Evolutionary conservation across 2,329 filamentous ascomycete species (phyloP).

Genomic region (Phialocephala sp.): DNA sequence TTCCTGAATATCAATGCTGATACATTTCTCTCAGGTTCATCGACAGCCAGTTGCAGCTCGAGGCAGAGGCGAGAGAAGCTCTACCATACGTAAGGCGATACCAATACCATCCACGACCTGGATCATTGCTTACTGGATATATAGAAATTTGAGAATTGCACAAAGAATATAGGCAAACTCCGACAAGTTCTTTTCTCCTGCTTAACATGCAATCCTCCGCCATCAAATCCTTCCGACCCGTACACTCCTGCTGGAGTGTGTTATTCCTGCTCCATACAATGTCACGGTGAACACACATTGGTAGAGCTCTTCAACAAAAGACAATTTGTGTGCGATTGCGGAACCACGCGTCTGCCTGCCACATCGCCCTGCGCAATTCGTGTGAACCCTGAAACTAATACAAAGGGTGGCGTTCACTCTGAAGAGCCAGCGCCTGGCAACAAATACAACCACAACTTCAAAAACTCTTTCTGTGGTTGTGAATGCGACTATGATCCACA

Average conservation of each 20-base stretch:
- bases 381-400: conserved; percentile 72
- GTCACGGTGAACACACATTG: conserved; percentile 91
- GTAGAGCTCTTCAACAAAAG: conserved; percentile 97
- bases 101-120: conserved; percentile 9
- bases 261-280: conserved; percentile 96
- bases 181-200: conserved; percentile 92
- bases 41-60: conserved; percentile 84
- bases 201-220: conserved; percentile 88
- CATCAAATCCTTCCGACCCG: conserved; percentile 63
- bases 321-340: conserved; percentile 96
- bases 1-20: neutral
- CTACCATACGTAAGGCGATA: conserved; percentile 77
- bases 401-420: conserved; percentile 77
- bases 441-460: conserved; percentile 95
- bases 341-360: conserved; percentile 74
- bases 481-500: conserved; percentile 86
- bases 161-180: conserved; percentile 84
- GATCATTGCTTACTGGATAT: conserved; percentile 25
- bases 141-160: conserved; percentile 92
- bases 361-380: conserved; percentile 79
- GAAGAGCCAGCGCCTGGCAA: conserved; percentile 76
- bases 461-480: conserved; percentile 91
- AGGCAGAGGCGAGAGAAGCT: conserved; percentile 93
- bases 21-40: conserved; percentile 70
- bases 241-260: conserved; percentile 84